Base-by-base conservation (phyloP, 345 rosid species). In the Populus davidiana region DNA sequence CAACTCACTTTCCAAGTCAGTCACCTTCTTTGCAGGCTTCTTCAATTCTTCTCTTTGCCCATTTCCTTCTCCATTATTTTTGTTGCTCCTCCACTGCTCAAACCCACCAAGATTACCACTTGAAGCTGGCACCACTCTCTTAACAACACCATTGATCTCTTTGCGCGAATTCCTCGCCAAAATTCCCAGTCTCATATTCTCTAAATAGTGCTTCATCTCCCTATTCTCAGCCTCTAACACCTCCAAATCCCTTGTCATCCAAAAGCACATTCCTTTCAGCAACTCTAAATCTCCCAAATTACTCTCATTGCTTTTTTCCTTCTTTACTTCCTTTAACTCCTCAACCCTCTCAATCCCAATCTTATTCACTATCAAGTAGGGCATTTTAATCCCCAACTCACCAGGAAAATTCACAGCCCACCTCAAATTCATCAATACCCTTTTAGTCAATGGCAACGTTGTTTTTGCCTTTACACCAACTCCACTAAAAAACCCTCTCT, bases 231-330 rank as follows among this genome's bases (percentile, higher is more conserved):
- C 82, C 81, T 82, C 87, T 79, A 91, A 77, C 49, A 62, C 78
- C 70, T 86, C 88, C 87, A 91, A 80, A 78, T 89, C 92, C 41
- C 86, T 89, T 75, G 75, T 82, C 89, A 87, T 84, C 91, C 89
- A 86, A 56, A 79, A 75, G 70, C 84, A 87, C 85, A 86, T 77
- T 14, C 88, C 91, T 78, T 86, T 88, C 80, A 86, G 27, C 83
- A 86, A 69, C 76, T 89, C 90, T 59, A 76, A 2, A 68, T 86
- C 91, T 71, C 88, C 88, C 3, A 17, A 73, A 35, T 72, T 75
- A 62, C 56, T 80, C 71, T 59, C 84, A 29, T 59, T 23, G 25
- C 52, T 74, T 44, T 67, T 61, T 75, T 77, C 81, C 35, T 66
- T 71, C 73, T 72, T 75, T 66, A 61, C 77, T 76, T 79, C 85